Percentiles rank a stretch among this genome's conserved stretches.
phyloP scores from a whole-genome alignment of 371 early-diverging fungal genomes.

The Rhizomucor pusillus region DNA sequence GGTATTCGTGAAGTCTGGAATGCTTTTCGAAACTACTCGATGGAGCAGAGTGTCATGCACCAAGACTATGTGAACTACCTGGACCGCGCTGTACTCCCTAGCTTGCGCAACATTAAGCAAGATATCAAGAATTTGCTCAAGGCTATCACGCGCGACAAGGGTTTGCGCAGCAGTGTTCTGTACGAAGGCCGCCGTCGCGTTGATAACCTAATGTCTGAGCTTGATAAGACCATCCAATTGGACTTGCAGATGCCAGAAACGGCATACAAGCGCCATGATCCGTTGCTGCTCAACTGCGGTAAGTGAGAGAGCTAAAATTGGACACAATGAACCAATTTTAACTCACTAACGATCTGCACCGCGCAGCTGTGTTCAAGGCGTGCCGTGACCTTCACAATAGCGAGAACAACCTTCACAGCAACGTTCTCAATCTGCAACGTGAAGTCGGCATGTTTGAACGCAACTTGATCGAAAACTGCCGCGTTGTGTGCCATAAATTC shows the following conservation, averaged over 20 bases:
- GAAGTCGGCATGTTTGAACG: slow-evolving; percentile 41
- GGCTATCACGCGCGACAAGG: slow-evolving; percentile 29
- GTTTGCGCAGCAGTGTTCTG: slow-evolving; percentile 24
- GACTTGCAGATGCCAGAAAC: slow-evolving; percentile 22
- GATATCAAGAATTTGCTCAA: slow-evolving; percentile 34
- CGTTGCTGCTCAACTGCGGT: slow-evolving; percentile 35
- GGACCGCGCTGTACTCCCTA: slow-evolving; percentile 29
- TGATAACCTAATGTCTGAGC: slow-evolving; percentile 19
- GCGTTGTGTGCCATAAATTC: slow-evolving; percentile 22
- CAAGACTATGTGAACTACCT: slow-evolving; percentile 38
- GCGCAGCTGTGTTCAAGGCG: slow-evolving; percentile 24
- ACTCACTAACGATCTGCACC: not conserved
- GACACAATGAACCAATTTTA: no score
- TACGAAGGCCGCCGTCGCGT: slow-evolving; percentile 34
- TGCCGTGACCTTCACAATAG: slow-evolving; percentile 28
- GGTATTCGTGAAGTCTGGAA: slow-evolving; percentile 50
- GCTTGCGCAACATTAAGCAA: slow-evolving; percentile 33
- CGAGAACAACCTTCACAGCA: slow-evolving; percentile 45
- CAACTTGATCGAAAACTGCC: slow-evolving; percentile 31
- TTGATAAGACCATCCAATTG: slow-evolving; percentile 27
- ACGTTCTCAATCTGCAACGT: slow-evolving; percentile 37
- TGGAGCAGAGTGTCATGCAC: slow-evolving; percentile 37
- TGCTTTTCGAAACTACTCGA: slow-evolving; percentile 32
- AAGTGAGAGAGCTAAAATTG: no score
- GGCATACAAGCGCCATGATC: slow-evolving; percentile 29